Base-by-base conservation (phyloP, 495 filamentous ascomycete species). In the Cenococcum geophilum region DNA sequence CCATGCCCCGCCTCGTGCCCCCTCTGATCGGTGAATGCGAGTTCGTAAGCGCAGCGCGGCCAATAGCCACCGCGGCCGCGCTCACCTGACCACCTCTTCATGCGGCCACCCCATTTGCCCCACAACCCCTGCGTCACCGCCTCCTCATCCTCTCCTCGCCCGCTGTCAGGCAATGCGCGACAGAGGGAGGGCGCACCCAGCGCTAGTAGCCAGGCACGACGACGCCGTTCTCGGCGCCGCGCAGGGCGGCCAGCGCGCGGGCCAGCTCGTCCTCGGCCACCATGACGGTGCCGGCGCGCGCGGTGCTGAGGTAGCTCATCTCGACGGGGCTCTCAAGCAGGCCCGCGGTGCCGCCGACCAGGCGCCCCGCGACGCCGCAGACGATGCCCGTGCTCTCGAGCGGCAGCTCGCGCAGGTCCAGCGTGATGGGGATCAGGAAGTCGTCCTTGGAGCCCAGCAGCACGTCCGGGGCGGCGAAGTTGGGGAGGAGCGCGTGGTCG, bases 381-480 rank as follows among this genome's bases (percentile, higher is more conserved):
- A 97, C 89, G 57, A 97, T 96, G 36, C 93, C 93, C 1, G 91
- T 95, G 4, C 89, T 91, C 72, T 96, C 92, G 22, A 91, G 79
- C 0, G 92, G 89, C 2, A 97, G 77, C 32, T 85, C 83, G 21
- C 81, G 81, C 53, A 98, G 77, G 65, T 97, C 91, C 1, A 98
- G 80, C 63, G 88, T 92, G 62, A 98, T 93, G 0, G 93, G 92
- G 14, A 97, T 83, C 16, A 96, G 81, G 35, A 83, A 81, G 53
- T 89, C 87, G 51, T 90, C 87, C 47, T 86, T 89, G 32, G 86
- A 86, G 12, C 93, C 92, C 0, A 95, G 81, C 1, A 97, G 78
- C 5, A 87, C 78, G 64, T 86, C 79, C 21, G 75, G 52, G n/a
- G n/a, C n/a, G 49, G 69, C 71, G 51, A 80, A 79, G 57, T 87